A percentile compares a stretch with the other conserved stretches of the same genome.
Conservation (phyloP, 306 rosid genomes). For the Lathyrus tuberosus region DNA sequence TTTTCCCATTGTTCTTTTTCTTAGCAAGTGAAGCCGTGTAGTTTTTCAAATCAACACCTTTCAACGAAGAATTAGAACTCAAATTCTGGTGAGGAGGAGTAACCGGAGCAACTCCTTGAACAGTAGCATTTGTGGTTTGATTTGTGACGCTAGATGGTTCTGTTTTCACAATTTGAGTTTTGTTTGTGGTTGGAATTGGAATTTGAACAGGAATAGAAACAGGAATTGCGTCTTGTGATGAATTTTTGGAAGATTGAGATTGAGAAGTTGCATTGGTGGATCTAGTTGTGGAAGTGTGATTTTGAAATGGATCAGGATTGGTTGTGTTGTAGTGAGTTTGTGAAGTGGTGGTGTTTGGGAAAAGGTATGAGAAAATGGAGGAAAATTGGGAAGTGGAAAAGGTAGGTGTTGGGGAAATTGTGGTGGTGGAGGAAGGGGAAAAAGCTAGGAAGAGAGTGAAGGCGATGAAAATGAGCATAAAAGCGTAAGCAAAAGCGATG, state of each 20-base stretch:
- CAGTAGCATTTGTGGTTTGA: constrained; percentile 39
- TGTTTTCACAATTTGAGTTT: constrained; percentile 3
- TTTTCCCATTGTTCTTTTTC: constrained; percentile 44
- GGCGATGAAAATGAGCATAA: constrained; percentile 61
- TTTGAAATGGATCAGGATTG: constrained; percentile 6
- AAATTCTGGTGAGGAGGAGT: constrained; percentile 34
- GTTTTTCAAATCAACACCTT: constrained; percentile 40
- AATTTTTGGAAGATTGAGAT: constrained; percentile 41
- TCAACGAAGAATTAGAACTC: constrained; percentile 31
- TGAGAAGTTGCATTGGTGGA: constrained; percentile 57
- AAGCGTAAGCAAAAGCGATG: constrained; percentile 62
- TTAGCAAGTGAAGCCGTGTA: constrained; percentile 50
- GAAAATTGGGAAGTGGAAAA: constrained; percentile 55
- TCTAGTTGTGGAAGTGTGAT: constrained; percentile 50
- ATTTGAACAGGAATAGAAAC: background rate
- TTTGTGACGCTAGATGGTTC: constrained; percentile 36
- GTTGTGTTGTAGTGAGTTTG: constrained; percentile 26
- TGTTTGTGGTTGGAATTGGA: constrained; percentile 33
- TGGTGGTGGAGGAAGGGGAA: constrained; percentile 58
- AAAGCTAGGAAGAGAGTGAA: constrained; percentile 76
- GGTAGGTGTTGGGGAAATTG: constrained; percentile 35
- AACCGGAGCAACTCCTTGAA: background rate
- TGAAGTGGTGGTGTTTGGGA: constrained; percentile 51
- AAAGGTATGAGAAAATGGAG: constrained; percentile 51
- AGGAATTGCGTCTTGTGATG: constrained; percentile 27